These are phyloP conservation scores for Trypanosoma platydactyli DNA, from an alignment of 208 protist genomes.

Conservation along the genomic window DNA sequence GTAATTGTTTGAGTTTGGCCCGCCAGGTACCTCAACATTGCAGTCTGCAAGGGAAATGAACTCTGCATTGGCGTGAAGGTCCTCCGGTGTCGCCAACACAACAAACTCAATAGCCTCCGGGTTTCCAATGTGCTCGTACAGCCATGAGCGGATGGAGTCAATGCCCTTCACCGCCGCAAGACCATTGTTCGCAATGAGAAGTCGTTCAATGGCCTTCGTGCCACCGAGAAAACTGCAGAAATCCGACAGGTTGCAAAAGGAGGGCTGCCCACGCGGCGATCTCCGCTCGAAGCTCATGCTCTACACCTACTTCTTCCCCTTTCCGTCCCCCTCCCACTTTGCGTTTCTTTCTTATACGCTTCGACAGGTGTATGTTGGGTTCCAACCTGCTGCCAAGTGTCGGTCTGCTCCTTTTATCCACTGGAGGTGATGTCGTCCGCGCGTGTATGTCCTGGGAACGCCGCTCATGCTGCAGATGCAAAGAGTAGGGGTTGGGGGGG, in stretches of 20 bases:
- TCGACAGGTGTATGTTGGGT: not conserved
- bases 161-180: constrained; percentile 98
- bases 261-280: not conserved
- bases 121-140: constrained; percentile 95
- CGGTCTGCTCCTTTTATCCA: too few relatives aligned
- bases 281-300: not conserved
- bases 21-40: constrained; percentile 94
- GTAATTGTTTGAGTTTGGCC: constrained; percentile 98
- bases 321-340: not conserved
- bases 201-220: constrained; percentile 65
- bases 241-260: constrained; percentile 47
- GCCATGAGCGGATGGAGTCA: constrained; percentile 96
- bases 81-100: constrained; percentile 98
- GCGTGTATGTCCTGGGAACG: too few relatives aligned
- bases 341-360: not conserved
- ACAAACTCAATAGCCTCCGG: constrained; percentile 94
- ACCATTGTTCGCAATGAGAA: constrained; percentile 99
- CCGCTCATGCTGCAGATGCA: too few relatives aligned
- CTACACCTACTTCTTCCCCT: not conserved
- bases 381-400: not conserved
- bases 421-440: too few relatives aligned
- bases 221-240: constrained; percentile 62
- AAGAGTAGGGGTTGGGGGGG: too few relatives aligned
- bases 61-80: constrained; percentile 97
- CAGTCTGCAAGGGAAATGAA: constrained; percentile 97